Percentiles rank a stretch among this genome's conserved stretches.
Evolutionary conservation across 768 basidiomycete species (phyloP).

Genomic region (Lactarius vividus): DNA sequence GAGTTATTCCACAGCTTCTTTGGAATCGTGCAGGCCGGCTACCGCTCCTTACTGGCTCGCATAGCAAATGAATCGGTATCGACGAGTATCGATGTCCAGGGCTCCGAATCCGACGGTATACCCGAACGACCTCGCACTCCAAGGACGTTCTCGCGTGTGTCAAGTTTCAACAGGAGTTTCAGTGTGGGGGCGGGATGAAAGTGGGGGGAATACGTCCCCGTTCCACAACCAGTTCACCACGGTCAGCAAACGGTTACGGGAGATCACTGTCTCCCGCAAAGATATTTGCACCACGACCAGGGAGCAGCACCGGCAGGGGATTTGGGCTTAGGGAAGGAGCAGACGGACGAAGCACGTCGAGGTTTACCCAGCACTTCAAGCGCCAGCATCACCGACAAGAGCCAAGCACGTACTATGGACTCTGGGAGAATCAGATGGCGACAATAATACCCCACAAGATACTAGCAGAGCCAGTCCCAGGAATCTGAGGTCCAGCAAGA

Average conservation of each 20-base stretch:
- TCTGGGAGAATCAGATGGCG: neutral
- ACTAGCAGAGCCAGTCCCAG: neutral
- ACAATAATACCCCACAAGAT: neutral
- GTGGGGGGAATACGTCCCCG: conserved; percentile 9
- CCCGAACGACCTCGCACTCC: conserved; percentile 21
- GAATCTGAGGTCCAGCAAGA: conserved; percentile 16
- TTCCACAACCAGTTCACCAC: conserved; percentile 23
- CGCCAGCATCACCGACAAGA: conserved; percentile 15
- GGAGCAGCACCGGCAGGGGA: neutral
- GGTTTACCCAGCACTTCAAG: neutral
- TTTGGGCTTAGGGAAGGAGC: neutral
- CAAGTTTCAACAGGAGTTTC: conserved; percentile 24
- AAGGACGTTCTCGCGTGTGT: conserved; percentile 16
- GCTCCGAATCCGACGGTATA: conserved; percentile 19
- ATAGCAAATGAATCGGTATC: neutral
- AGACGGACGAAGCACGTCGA: neutral
- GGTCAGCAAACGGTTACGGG: conserved; percentile 12
- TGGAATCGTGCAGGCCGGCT: conserved; percentile 67
- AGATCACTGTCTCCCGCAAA: conserved; percentile 15
- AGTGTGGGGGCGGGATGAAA: conserved; percentile 8
- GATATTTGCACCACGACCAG: neutral
- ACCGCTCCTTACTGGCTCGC: conserved; percentile 43
- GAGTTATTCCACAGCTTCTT: conserved; percentile 40
- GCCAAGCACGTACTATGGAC: neutral
- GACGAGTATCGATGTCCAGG: conserved; percentile 20